Conservation (phyloP, 148 eudicot species). For the Fagopyrum esculentum region DNA sequence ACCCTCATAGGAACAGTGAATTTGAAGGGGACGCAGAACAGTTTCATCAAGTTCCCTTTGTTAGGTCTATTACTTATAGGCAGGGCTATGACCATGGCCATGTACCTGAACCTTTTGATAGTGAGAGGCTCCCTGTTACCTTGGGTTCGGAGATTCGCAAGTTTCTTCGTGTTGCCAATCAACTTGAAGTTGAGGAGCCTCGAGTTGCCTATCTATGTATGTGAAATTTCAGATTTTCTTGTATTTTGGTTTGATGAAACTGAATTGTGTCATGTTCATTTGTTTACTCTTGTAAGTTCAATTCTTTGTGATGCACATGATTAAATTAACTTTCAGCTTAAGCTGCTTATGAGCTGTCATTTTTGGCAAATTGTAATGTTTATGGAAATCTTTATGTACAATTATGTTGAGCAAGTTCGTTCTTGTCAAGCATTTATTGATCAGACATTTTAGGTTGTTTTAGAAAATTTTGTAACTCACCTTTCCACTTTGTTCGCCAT, state of each 20-base stretch:
- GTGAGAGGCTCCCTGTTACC: slow-evolving; percentile 78
- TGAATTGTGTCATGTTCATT: background rate
- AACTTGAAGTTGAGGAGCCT: slow-evolving; percentile 72
- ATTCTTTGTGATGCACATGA: background rate
- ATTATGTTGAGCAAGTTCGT: background rate
- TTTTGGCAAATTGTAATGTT: background rate
- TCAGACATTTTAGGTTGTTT: background rate
- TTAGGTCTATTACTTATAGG: slow-evolving; percentile 49
- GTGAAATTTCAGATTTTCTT: slow-evolving; percentile 12
- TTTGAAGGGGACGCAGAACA: slow-evolving; percentile 16
- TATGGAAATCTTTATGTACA: background rate
- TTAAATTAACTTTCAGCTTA: background rate
- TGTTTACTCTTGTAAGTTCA: background rate
- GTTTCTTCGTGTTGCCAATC: slow-evolving; percentile 83
- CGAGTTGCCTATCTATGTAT: slow-evolving; percentile 92
- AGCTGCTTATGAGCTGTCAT: background rate
- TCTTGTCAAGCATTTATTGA: background rate
- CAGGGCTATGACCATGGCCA: slow-evolving; percentile 4
- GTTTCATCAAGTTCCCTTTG: slow-evolving; percentile 16
- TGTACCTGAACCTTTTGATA: slow-evolving; percentile 69
- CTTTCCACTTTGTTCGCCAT: background rate
- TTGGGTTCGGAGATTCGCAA: slow-evolving; percentile 70
- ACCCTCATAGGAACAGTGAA: slow-evolving; percentile 9
- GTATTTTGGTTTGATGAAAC: background rate
- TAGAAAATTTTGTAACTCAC: background rate